Evolutionary conservation across 768 basidiomycete species (phyloP), one percentile per base, ranked within the genome.

Genomic region (Rhodotorula kratochvilovae): DNA sequence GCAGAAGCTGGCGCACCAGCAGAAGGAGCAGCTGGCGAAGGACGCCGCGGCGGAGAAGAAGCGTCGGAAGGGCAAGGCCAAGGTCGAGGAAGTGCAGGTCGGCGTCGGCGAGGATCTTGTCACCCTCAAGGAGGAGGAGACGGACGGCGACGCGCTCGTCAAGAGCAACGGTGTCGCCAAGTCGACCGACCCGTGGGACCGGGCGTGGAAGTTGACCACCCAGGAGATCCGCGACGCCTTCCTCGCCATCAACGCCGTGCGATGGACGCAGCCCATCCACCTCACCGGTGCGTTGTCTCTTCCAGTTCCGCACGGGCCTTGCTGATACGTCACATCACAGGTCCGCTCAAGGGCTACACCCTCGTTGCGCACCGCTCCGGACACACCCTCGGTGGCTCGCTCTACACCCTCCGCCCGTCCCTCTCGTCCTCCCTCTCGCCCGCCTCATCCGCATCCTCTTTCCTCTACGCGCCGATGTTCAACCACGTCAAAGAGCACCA

Each of bases 331-430:
- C 33, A 1, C 27, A n/a, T n/a, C 55, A n/a, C 51, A 64, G 64
- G 66, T 54, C 46, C 70, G 19, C 46, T 63, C 10, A 67, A 33
- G 43, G 61, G 56, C 64, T 57, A 61, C 77, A 94, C 92, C 3
- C 90, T 99, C 73, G 94, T 93, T 27, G 92, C 96, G 2, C 96
- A 93, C 81, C 89, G 90, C 77, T 90, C 92, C 21, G 96, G 95
- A 0, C 94, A 97, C 80, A 91, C 91, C 0, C 85, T 99, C 25
- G 96, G 96, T 70, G 96, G 95, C 55, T 92, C 94, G 11, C 90
- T 99, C 73, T 98, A 93, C 93, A 97, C 97, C 79, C 90, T 99
- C 71, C 88, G 96, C n/a, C 97, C 94, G 0, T 93, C 96, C 4
- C 92, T 93, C 0, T 91, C 91, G 19, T 73, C 71, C n/a, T 76